Evolutionary conservation across 2,329 filamentous ascomycete genomes (phyloP), one percentile per base, ranked within the genome.

Genomic region (Cadophora malorum): DNA sequence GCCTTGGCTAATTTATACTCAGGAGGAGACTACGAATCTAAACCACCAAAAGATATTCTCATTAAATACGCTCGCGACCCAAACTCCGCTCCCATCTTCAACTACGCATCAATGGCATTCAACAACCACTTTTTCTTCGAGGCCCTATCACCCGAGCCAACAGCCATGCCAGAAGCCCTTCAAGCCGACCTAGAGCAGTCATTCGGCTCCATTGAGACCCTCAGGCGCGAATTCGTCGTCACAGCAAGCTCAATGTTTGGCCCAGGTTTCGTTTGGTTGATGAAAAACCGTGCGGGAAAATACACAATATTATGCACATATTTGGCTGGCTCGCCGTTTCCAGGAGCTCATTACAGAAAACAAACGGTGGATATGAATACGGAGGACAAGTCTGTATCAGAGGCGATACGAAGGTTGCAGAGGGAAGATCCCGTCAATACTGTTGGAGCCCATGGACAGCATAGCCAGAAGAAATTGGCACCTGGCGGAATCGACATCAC

Each of bases 191-290:
- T 98, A 74, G 83, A 87, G 75, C 81, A 83, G 73, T 88, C 88
- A 75, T 98, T 97, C 83, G 91, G 91, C 77, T 93, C 90, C 75
- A 83, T 96, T 74, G 91, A 96, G 72, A 94, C 91, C 35, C 88
- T 99, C 68, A 89, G 89, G 78, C 85, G 85, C 74, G 92, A 96
- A 78, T 89, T 99, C 80, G 80, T 96, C 76, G 83, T 90, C 72
- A 96, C 91, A 50, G 95, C 95, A 67, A 85, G 88, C 73, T 87
- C 89, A 82, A 97, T 98, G 94, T 98, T 99, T 82, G 96, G 95
- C 65, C 94, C 95, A 0, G 96, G 96, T 72, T 98, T 96, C 81
- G 91, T 98, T 78, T 99, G 96, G 96, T 90, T 99, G 70, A 92
- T 97, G 76, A 83, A 83, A 74, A 68, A 69, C 52, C 80, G 81